Evolutionary conservation across 108 stramenopile species (phyloP).

Genomic region (Cyclostephanos invisitatus): DNA sequence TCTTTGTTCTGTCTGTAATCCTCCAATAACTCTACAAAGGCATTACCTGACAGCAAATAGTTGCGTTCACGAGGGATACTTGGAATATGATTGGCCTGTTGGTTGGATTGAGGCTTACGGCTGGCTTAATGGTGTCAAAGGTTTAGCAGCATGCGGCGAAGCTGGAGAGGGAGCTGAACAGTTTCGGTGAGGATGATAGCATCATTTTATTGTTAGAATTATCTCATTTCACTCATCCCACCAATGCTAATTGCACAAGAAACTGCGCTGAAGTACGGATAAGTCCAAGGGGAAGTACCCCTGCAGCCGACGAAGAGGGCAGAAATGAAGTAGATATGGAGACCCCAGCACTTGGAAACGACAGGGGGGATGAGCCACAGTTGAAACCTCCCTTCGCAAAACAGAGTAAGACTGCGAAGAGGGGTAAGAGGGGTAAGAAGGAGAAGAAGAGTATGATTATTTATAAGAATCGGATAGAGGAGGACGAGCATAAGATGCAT

Average conservation of each 20-base stretch:
- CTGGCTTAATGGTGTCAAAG: background rate
- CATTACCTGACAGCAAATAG: slow-evolving; percentile 53
- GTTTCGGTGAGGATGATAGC: background rate
- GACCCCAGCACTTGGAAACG: background rate
- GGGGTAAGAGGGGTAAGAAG: no score
- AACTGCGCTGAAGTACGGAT: slow-evolving; percentile 4
- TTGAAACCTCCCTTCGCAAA: background rate
- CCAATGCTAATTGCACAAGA: background rate
- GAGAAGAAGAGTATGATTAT: no score
- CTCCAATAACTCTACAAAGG: slow-evolving; percentile 4
- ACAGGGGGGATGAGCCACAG: background rate
- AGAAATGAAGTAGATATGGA: background rate
- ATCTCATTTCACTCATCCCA: background rate
- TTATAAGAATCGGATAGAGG: no score
- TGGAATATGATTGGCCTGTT: slow-evolving; percentile 41
- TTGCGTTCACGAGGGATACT: slow-evolving; percentile 43
- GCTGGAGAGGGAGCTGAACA: slow-evolving; percentile 15
- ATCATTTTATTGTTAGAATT: background rate
- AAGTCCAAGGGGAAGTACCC: background rate
- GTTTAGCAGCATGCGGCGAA: slow-evolving; percentile 7
- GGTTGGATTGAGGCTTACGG: slow-evolving; percentile 15
- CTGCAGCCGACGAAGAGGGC: background rate
- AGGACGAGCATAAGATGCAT: no score
- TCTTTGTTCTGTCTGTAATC: background rate
- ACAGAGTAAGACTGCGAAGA: background rate